Conservation (phyloP, 2,329 filamentous ascomycete species). For the Cryphonectria carpinicola region DNA sequence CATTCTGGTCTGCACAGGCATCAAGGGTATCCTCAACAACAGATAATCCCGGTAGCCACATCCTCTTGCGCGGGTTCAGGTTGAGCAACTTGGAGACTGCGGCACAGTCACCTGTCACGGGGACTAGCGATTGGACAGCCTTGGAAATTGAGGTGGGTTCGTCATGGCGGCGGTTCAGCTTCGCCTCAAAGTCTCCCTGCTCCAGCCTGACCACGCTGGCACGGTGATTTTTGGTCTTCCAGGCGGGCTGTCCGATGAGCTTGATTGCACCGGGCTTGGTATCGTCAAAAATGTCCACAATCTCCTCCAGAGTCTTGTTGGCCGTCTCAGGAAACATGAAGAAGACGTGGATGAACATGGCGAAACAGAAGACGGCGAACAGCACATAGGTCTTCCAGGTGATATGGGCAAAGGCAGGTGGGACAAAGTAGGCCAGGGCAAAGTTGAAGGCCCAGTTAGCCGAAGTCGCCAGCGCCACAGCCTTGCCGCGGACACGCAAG, state of each 20-base stretch:
- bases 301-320: slow-evolving; percentile 42
- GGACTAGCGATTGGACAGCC: too few species aligned
- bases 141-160: too few species aligned
- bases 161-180: background rate
- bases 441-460: slow-evolving; percentile 48
- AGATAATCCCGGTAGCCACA: too few species aligned
- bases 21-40: too few species aligned
- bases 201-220: slow-evolving; percentile 38
- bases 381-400: slow-evolving; percentile 43
- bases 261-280: slow-evolving; percentile 41
- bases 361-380: slow-evolving; percentile 40
- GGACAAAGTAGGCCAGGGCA: slow-evolving; percentile 44
- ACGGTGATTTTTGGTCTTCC: slow-evolving; percentile 46
- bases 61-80: too few species aligned
- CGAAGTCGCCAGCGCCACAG: slow-evolving; percentile 40
- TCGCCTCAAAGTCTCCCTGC: slow-evolving; percentile 41
- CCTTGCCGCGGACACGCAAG: slow-evolving; percentile 44
- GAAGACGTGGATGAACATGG: slow-evolving; percentile 40
- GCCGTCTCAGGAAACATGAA: slow-evolving; percentile 42
- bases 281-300: slow-evolving; percentile 41
- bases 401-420: slow-evolving; percentile 42
- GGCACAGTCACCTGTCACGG: too few species aligned
- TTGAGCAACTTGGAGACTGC: too few species aligned
- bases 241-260: slow-evolving; percentile 46
- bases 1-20: too few species aligned